phyloP scores from a whole-genome alignment of 495 filamentous ascomycete genomes.

The Penicillium angulare region DNA sequence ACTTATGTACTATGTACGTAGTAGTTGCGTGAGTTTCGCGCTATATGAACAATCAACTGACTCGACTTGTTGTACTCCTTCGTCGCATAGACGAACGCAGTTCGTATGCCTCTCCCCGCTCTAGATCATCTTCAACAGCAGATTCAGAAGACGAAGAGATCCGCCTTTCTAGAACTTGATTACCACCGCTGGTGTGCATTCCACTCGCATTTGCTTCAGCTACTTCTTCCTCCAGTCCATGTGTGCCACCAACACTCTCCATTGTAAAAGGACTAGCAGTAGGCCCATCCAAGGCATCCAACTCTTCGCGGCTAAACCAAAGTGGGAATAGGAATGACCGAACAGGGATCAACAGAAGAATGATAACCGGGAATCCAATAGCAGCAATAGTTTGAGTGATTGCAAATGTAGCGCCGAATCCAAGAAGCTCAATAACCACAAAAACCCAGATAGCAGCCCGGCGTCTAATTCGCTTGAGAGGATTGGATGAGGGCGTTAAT shows the following conservation, averaged over 20 bases:
- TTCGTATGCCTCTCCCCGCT: constrained; percentile 40
- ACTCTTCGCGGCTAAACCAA: constrained; percentile 66
- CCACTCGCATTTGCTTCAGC: constrained; percentile 12
- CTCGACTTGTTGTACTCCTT: constrained; percentile 29
- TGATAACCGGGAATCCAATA: constrained; percentile 89
- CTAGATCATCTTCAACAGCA: constrained; percentile 36
- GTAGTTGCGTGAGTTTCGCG: too few species aligned
- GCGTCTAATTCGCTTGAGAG: constrained; percentile 60
- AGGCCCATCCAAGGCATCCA: constrained; percentile 70
- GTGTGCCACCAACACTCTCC: constrained; percentile 76
- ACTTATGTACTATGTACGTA: too few species aligned
- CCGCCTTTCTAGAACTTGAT: constrained; percentile 19
- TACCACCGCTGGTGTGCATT: constrained; percentile 4
- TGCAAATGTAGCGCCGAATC: constrained; percentile 87
- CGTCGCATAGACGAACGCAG: constrained; percentile 28
- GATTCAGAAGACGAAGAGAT: constrained; percentile 23
- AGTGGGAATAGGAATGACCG: constrained; percentile 70
- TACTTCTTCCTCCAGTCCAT: constrained; percentile 43
- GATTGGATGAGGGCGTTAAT: constrained; percentile 64
- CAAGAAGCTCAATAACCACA: constrained; percentile 71
- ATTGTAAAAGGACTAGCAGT: constrained; percentile 84
- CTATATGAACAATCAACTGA: constrained; percentile 2
- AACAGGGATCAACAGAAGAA: constrained; percentile 75
- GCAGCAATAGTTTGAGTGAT: constrained; percentile 94
- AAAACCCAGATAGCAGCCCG: constrained; percentile 71